Percentiles rank a stretch among this genome's conserved stretches.
phyloP scores from a whole-genome alignment of 345 rosid genomes.

The Citrus cavaleriei region DNA sequence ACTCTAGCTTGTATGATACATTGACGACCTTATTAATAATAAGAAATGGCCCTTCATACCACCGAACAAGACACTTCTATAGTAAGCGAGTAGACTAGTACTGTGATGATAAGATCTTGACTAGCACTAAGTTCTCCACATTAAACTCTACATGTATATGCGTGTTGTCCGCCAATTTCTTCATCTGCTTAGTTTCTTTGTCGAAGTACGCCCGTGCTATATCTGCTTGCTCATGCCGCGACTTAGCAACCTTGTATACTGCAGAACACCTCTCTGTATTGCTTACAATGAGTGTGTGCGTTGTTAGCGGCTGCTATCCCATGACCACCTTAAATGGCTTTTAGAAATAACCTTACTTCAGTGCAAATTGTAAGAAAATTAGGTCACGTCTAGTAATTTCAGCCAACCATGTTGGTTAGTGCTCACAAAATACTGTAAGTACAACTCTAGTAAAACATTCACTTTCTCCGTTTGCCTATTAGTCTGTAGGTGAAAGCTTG shows the following conservation, averaged over 20 bases:
- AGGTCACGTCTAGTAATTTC: rapidly evolving
- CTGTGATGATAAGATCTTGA: not conserved
- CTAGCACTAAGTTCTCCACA: not conserved
- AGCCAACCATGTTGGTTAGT: rapidly evolving
- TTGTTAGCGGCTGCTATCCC: rapidly evolving
- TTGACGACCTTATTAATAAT: not conserved
- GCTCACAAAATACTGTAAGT: not conserved
- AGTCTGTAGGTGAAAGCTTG: rapidly evolving
- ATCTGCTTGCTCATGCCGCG: not conserved
- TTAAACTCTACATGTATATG: too few relatives aligned
- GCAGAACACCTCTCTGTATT: rapidly evolving
- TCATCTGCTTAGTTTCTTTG: too few relatives aligned
- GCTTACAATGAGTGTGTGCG: rapidly evolving
- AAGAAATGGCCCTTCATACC: not conserved
- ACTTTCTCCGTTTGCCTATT: not conserved
- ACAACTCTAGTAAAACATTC: not conserved
- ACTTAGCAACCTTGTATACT: not conserved
- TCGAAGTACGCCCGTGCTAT: rapidly evolving
- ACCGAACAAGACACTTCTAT: rapidly evolving
- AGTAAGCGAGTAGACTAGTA: rapidly evolving
- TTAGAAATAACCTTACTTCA: not conserved
- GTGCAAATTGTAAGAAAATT: not conserved
- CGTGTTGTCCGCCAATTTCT: not conserved
- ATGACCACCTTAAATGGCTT: too few relatives aligned
- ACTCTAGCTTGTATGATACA: not conserved